phyloP scores from a whole-genome alignment of 352 stramenopile genomes.

The Phytopythium montanum region DNA sequence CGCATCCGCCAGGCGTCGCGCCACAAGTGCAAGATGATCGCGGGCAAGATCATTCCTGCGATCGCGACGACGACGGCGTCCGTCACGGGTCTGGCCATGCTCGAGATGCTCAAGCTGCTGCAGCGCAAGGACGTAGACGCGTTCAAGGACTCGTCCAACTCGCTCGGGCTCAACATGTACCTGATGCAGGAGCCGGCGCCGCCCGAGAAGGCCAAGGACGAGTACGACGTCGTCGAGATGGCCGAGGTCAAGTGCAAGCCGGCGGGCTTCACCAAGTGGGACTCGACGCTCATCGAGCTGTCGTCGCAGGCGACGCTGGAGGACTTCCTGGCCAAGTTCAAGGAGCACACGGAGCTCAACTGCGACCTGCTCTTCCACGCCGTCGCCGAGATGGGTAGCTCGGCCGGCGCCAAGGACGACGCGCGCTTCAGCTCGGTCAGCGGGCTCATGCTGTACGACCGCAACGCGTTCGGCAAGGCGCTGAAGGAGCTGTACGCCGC shows the following conservation, averaged over 20 bases:
- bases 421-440: conserved; percentile 61
- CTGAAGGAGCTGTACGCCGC: conserved; percentile 69
- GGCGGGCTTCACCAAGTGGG: conserved; percentile 91
- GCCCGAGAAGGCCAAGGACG: conserved; percentile 86
- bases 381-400: conserved; percentile 69
- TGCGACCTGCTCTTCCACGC: conserved; percentile 79
- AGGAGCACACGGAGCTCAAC: conserved; percentile 68
- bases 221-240: conserved; percentile 90
- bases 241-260: conserved; percentile 85
- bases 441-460: conserved; percentile 85
- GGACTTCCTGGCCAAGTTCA: conserved; percentile 67
- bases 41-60: conserved; percentile 99
- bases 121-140: conserved; percentile 86
- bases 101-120: conserved; percentile 87
- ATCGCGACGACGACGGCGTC: conserved; percentile 99
- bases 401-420: conserved; percentile 54
- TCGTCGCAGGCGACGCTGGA: conserved; percentile 59
- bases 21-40: conserved; percentile 97
- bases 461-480: conserved; percentile 69
- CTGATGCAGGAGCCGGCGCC: conserved; percentile 87
- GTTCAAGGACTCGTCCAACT: conserved; percentile 93
- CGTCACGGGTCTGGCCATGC: conserved; percentile 96
- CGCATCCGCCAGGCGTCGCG: conserved; percentile 77
- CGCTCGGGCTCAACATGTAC: conserved; percentile 91
- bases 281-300: conserved; percentile 79